A percentile compares a stretch with the other conserved stretches of the same genome.
These are phyloP conservation scores for Parasitella parasitica DNA, from an alignment of 371 early-diverging fungal genomes.

Conservation along the genomic window DNA sequence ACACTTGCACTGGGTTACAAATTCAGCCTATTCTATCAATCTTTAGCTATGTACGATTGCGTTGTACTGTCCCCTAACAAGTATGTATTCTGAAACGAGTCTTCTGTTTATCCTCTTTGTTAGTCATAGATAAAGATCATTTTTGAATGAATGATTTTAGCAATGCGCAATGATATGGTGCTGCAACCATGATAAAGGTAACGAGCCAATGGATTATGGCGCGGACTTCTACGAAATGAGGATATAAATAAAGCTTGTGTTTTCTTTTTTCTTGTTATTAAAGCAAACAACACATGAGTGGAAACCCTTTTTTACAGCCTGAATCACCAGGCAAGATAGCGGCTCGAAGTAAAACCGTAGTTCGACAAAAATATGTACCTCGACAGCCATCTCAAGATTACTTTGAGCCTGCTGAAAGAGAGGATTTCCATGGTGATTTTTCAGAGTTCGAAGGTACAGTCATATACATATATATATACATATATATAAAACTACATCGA, in stretches of 20 bases:
- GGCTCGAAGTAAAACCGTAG: constrained; percentile 12
- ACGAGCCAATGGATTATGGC: neutral
- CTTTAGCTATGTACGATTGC: no score
- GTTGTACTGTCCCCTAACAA: no score
- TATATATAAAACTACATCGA: no score
- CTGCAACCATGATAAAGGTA: no score
- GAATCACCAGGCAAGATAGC: constrained; percentile 4
- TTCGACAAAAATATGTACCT: constrained; percentile 14
- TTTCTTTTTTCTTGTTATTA: neutral
- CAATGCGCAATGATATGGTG: no score
- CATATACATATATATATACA: no score
- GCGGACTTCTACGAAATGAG: neutral
- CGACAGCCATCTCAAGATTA: constrained; percentile 7
- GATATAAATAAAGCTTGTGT: neutral
- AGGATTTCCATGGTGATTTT: constrained; percentile 23
- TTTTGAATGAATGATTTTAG: no score
- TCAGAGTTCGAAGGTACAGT: constrained; percentile 38
- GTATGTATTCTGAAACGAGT: no score
- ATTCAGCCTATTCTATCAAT: no score
- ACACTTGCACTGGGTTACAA: no score
- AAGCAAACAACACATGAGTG: constrained; percentile 13
- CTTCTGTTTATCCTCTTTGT: no score
- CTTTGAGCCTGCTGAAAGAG: constrained; percentile 13
- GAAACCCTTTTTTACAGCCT: constrained; percentile 21
- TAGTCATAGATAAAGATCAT: no score